phyloP scores from a whole-genome alignment of 768 basidiomycete genomes.

The Candolleomyces eurysporus region DNA sequence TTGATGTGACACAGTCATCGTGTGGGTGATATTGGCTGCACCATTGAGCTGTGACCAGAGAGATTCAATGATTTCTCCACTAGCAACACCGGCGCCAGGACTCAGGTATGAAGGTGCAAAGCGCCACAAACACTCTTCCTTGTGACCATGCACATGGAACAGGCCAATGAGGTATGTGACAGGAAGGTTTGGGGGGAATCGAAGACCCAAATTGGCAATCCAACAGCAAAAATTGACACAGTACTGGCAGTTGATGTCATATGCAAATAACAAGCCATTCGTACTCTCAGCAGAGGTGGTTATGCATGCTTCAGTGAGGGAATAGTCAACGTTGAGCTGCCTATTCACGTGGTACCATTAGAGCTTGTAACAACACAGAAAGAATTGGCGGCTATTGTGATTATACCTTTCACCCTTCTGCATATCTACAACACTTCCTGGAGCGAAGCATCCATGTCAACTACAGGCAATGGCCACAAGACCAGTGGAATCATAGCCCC shows the following conservation, averaged over 20 bases:
- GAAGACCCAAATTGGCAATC: conserved; percentile 8
- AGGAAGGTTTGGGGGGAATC: not conserved
- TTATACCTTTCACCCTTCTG: not conserved
- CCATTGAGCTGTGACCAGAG: not conserved
- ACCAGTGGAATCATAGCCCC: not conserved
- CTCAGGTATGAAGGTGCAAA: not conserved
- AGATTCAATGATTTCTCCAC: not conserved
- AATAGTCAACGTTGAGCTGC: not conserved
- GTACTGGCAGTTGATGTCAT: conserved; percentile 30
- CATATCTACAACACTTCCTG: not conserved
- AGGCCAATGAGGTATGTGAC: conserved; percentile 8
- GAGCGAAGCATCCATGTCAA: not conserved
- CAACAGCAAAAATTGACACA: conserved; percentile 14
- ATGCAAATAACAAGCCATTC: conserved; percentile 3
- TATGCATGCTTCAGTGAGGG: not conserved
- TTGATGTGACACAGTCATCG: not conserved
- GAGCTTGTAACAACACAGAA: no score
- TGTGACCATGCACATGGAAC: conserved; percentile 1
- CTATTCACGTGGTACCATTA: no score
- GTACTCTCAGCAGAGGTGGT: not conserved
- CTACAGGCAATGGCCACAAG: not conserved
- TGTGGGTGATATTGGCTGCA: not conserved
- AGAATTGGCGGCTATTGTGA: no score
- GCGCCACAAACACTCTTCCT: not conserved
- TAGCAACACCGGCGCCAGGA: not conserved